Evolutionary conservation across 139 green algal species (phyloP).

Genomic region (Choricystis sp.): DNA sequence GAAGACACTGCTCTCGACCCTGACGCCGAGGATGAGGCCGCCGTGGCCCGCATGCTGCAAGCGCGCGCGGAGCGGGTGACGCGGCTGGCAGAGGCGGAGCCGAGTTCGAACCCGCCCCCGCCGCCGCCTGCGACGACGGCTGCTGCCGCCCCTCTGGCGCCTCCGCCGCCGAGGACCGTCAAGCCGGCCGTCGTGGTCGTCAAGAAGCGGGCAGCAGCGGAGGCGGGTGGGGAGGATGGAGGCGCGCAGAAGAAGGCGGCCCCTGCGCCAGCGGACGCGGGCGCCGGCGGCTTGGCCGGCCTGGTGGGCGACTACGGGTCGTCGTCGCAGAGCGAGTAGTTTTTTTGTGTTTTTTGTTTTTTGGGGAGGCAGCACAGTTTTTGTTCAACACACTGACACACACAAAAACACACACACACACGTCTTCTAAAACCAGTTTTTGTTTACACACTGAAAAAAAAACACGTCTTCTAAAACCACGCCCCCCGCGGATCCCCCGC

Average conservation of each 20-base stretch:
- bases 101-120: constrained; percentile 3
- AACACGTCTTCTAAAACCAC: neutral
- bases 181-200: neutral
- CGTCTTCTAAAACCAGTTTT: neutral
- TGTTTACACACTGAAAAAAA: neutral
- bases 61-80: constrained; percentile 22
- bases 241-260: neutral
- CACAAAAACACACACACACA: no score
- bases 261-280: neutral
- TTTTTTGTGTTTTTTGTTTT: neutral
- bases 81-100: constrained; percentile 12
- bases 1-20: constrained; percentile 23
- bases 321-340: neutral
- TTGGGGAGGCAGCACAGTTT: neutral
- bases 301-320: neutral
- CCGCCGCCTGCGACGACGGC: neutral
- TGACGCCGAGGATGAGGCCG: constrained; percentile 44
- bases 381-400: neutral
- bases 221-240: neutral
- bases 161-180: no score
- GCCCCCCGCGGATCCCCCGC: neutral
- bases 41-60: constrained; percentile 46
- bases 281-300: neutral
- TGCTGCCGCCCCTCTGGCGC: neutral
- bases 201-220: neutral